Conservation (phyloP, 2,329 filamentous ascomycete species). For the Phyllosticta citribraziliensis region DNA sequence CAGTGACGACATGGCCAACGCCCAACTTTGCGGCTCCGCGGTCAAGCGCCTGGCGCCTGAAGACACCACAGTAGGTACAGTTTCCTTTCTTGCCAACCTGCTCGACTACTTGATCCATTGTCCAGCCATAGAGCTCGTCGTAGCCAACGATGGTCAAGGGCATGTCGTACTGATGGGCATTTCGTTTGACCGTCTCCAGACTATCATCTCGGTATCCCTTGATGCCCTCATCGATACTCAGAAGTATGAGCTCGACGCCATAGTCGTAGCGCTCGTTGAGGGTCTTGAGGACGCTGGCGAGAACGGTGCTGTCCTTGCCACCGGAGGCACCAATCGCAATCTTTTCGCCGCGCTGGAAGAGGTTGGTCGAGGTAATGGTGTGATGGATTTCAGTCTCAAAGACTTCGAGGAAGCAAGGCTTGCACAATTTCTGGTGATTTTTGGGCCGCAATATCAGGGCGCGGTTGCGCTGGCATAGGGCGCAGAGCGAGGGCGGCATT, state of each 20-base stretch:
- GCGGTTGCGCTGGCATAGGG: conserved; percentile 62
- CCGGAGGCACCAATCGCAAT: conserved; percentile 94
- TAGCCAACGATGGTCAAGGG: conserved; percentile 87
- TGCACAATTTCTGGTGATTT: conserved; percentile 89
- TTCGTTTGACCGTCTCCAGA: conserved; percentile 90
- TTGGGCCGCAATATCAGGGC: conserved; percentile 91
- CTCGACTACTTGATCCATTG: conserved; percentile 97
- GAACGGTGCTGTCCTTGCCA: conserved; percentile 93
- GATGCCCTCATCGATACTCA: conserved; percentile 96
- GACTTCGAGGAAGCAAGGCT: conserved; percentile 70
- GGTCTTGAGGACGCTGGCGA: conserved; percentile 89
- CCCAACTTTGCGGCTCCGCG: conserved; percentile 78
- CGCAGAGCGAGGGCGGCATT: conserved; percentile 73
- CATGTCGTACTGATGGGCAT: conserved; percentile 85
- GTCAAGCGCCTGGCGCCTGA: conserved; percentile 86
- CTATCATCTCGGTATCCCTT: conserved; percentile 94
- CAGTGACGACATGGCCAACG: conserved; percentile 90
- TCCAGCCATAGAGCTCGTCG: conserved; percentile 92
- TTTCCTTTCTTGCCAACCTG: conserved; percentile 97
- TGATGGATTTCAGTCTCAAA: conserved; percentile 94
- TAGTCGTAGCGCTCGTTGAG: conserved; percentile 86
- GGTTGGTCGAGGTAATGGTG: conserved; percentile 70
- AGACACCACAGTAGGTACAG: conserved; percentile 97
- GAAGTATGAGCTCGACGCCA: conserved; percentile 70
- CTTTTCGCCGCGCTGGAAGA: conserved; percentile 75